phyloP scores from a whole-genome alignment of 768 basidiomycete species.

The Suillus weaverae region DNA sequence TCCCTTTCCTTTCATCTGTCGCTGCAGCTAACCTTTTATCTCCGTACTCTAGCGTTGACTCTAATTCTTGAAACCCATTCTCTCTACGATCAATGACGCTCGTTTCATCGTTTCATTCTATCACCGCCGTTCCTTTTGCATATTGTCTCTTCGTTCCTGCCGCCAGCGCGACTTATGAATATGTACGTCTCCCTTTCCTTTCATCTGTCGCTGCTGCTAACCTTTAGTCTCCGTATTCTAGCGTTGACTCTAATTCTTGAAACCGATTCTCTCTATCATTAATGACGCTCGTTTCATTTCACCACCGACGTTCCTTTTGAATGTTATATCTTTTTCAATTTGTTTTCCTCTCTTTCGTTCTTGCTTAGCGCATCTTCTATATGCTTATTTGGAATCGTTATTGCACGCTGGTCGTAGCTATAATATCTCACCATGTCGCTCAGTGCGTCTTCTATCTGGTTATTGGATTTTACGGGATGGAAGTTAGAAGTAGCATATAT shows the following conservation, averaged over 20 bases:
- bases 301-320: not conserved
- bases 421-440: not conserved
- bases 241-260: not conserved
- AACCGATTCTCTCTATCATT: too few species aligned
- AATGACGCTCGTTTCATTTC: not conserved
- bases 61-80: not conserved
- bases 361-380: not conserved
- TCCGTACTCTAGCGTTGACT: not conserved
- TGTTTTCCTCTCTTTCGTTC: not conserved
- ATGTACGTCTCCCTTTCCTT: not conserved
- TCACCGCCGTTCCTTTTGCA: too few species aligned
- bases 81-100: not conserved
- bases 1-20: not conserved
- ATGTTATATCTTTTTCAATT: not conserved
- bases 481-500: too few species aligned
- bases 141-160: too few species aligned
- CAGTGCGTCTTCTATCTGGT: too few species aligned
- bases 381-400: not conserved
- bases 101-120: not conserved
- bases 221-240: not conserved
- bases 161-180: too few species aligned
- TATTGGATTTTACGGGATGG: too few species aligned
- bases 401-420: not conserved
- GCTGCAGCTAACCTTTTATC: not conserved
- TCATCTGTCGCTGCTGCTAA: not conserved